phyloP scores from a whole-genome alignment of 208 protist species.

The Crithidia thermophila region DNA sequence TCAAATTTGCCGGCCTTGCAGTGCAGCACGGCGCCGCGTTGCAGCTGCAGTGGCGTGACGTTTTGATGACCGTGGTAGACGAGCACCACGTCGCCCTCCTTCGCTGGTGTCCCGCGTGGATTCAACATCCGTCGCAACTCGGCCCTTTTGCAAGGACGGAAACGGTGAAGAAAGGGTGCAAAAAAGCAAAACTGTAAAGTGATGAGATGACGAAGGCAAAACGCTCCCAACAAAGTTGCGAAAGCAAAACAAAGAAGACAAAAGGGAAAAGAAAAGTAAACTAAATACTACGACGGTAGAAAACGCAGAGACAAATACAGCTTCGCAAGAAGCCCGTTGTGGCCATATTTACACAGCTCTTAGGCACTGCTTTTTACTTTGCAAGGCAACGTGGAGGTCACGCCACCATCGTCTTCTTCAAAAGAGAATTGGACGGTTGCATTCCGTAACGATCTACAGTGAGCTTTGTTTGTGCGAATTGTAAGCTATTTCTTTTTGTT shows the following conservation, averaged over 20 bases:
- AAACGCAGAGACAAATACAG: too few relatives aligned
- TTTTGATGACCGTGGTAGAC: slow-evolving; percentile 71
- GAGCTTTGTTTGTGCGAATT: too few relatives aligned
- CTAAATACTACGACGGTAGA: too few relatives aligned
- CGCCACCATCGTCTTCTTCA: too few relatives aligned
- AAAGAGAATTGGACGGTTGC: too few relatives aligned
- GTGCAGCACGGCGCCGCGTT: slow-evolving; percentile 66
- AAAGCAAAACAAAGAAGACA: slow-evolving; percentile 9
- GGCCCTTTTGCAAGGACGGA: neutral
- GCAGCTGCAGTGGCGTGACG: slow-evolving; percentile 67
- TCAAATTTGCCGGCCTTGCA: slow-evolving; percentile 83
- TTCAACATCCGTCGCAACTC: slow-evolving; percentile 40
- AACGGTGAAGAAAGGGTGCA: too few relatives aligned
- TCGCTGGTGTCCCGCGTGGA: slow-evolving; percentile 48
- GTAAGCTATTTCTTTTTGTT: too few relatives aligned
- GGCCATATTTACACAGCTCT: too few relatives aligned
- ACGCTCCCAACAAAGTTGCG: too few relatives aligned
- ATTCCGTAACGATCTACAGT: too few relatives aligned
- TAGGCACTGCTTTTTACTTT: too few relatives aligned
- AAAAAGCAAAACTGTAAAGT: neutral
- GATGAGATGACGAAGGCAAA: neutral
- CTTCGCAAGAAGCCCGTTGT: too few relatives aligned
- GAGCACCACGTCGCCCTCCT: slow-evolving; percentile 79
- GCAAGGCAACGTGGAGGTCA: neutral
- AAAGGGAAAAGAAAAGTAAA: neutral